phyloP scores from a whole-genome alignment of 495 filamentous ascomycete genomes.

The Durotheca rogersii region DNA sequence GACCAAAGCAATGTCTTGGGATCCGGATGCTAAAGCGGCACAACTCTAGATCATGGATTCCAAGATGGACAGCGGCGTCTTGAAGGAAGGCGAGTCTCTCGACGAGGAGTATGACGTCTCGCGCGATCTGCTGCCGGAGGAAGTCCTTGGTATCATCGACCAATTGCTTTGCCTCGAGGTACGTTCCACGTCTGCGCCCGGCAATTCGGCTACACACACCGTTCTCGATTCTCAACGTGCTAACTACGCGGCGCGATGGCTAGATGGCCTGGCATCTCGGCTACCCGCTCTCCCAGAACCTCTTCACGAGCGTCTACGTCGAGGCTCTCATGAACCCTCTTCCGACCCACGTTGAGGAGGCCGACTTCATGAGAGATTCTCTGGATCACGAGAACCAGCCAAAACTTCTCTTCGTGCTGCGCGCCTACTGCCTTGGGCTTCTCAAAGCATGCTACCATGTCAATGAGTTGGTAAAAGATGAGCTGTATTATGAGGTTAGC shows the following conservation, averaged over 20 bases:
- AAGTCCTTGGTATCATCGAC: conserved; percentile 92
- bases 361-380: conserved; percentile 57
- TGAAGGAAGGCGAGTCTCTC: conserved; percentile 72
- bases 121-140: conserved; percentile 65
- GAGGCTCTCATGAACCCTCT: conserved; percentile 76
- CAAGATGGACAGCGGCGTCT: conserved; percentile 94
- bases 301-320: conserved; percentile 93
- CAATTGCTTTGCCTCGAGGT: conserved; percentile 89
- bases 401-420: conserved; percentile 65
- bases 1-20: too few relatives aligned
- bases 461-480: conserved; percentile 66
- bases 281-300: conserved; percentile 87
- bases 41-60: conserved; percentile 92
- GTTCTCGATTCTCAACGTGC: conserved; percentile 9
- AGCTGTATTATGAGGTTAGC: conserved; percentile 84
- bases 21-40: conserved; percentile 7
- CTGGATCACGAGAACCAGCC: conserved; percentile 34
- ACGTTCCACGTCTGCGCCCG: too few relatives aligned
- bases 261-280: conserved; percentile 98
- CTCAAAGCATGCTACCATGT: conserved; percentile 83
- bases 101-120: conserved; percentile 85
- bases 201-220: conserved; percentile 29
- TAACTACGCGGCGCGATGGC: conserved; percentile 22
- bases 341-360: conserved; percentile 65
- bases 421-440: conserved; percentile 82